Percentiles rank a stretch among this genome's conserved stretches.
phyloP scores from a whole-genome alignment of 306 rosid genomes.

The Begonia loranthoides region DNA sequence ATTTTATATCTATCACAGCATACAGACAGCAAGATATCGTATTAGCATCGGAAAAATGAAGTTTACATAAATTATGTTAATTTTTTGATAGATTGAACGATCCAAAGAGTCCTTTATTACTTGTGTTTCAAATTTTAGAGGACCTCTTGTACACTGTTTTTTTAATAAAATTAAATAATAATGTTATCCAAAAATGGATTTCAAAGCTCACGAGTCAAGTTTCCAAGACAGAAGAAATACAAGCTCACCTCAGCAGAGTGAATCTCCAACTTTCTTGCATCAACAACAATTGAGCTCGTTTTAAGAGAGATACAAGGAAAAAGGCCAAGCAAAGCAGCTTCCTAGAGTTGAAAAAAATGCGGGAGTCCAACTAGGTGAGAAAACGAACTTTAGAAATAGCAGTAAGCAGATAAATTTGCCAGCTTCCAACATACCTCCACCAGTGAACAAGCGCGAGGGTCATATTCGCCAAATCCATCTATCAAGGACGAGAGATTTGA shows the following conservation, averaged over 20 bases:
- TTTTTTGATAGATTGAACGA: too few species aligned
- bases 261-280: slow-evolving; percentile 46
- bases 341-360: slow-evolving; percentile 36
- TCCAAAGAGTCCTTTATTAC: too few species aligned
- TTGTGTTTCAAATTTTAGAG: too few species aligned
- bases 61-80: too few species aligned
- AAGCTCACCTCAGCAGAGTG: slow-evolving; percentile 72
- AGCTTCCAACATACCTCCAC: slow-evolving; percentile 60
- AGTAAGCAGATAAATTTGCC: slow-evolving; percentile 4
- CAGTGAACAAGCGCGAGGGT: slow-evolving; percentile 79
- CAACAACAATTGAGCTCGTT: slow-evolving; percentile 54
- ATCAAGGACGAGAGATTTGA: slow-evolving; percentile 66
- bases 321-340: slow-evolving; percentile 86
- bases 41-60: too few species aligned
- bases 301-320: slow-evolving; percentile 67
- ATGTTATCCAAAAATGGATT: background rate
- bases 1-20: too few species aligned
- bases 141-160: too few species aligned
- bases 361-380: slow-evolving; percentile 10
- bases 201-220: background rate
- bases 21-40: too few species aligned
- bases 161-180: background rate
- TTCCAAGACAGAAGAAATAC: background rate
- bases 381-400: slow-evolving; percentile 4
- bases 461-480: slow-evolving; percentile 91